Evolutionary conservation across 176 grass and related monocot genomes (phyloP), one percentile per base, ranked within the genome.

Genomic region (Metroxylon sagu): DNA sequence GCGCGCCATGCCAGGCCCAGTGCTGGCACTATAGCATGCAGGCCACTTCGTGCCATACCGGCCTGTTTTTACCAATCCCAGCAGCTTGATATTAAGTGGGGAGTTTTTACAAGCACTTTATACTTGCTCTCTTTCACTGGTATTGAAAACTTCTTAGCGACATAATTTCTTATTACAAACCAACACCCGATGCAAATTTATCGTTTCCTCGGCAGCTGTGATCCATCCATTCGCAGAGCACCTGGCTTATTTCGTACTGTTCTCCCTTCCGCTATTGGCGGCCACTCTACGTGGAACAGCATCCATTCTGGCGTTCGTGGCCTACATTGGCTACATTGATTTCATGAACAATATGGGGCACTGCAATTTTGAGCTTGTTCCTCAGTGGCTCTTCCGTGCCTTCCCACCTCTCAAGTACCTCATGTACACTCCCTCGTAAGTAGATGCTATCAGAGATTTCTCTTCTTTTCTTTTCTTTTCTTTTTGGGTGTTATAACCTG

Each of bases 341-440:
- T 90, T 96, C 60, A 96, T 96, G 91, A 96, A 96, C 74, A 96
- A 96, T 64, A 82, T 96, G 86, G 83, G 91, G 0, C 91, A 96
- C 50, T 90, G 91, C 75, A 96, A 95, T 64, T 95, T 95, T 48
- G 91, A 95, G 52, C 50, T 85, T 61, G 80, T 95, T 16, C 91
- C 91, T 2, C 87, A 56, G 28, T 84, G 74, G 83, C 56, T 95
- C 12, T 90, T 95, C 57, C 50, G 71, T 50, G 64, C 50, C 71
- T 82, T 90, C 49, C 91, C 86, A 2, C 86, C 83, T 62, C 91
- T 95, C 56, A 95, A 95, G 71, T 90, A 90, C 56, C 86, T 95
- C 49, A 90, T 95, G 91, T 95, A 95, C 53, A 95, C 90, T 2
- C 92, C 86, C 16, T 96, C 92, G 92, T 96, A 88, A 88, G 92